Percentiles rank a stretch among this genome's conserved stretches.
Conservation (phyloP, 306 rosid species). For the Malus domestica region ASM211411v1 NC_041797.1:2744001-2744500, state of each 20-base stretch:
- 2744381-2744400: conserved; percentile 44
- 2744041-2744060: no score
- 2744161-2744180: not conserved
- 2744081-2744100: not conserved
- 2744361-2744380: conserved; percentile 28
- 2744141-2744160: not conserved
- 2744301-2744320: conserved; percentile 27
- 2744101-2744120: not conserved
- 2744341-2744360: conserved; percentile 29
- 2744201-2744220: not conserved
- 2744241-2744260: conserved; percentile 40
- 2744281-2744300: conserved; percentile 37
- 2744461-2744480: conserved; percentile 24
- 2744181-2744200: not conserved
- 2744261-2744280: conserved; percentile 48
- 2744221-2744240: conserved; percentile 7
- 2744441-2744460: conserved; percentile 24
- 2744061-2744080: not conserved
- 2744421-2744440: conserved; percentile 33
- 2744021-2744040: no score
- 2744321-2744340: conserved; percentile 20
- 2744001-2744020: no score
- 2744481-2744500: conserved; percentile 16
- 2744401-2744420: conserved; percentile 61
- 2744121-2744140: not conserved